Base-by-base conservation (phyloP, 257 asterid genomes). In the Capsicum baccatum region DNA sequence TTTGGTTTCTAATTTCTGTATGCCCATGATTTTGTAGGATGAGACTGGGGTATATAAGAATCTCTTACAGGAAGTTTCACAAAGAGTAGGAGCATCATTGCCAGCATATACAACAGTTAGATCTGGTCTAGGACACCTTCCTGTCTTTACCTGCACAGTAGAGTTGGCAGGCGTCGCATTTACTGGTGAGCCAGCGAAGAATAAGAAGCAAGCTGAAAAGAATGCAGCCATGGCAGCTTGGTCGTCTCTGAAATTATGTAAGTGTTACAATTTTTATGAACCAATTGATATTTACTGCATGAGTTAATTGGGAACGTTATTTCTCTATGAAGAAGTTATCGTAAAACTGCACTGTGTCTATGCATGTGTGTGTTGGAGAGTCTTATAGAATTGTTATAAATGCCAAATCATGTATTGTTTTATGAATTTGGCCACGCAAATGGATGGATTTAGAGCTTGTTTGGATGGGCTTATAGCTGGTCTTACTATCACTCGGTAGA, bases 151-250 rank as follows among this genome's bases (percentile, higher is more conserved):
- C 26, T 87, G 92, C 84, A 87, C 89, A 7, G 90, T 90, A 14
- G 90, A 88, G 86, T 85, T 90, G 88, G 92, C 92, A 26, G 91
- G 92, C 15, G 76, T 90, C 21, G 84, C 86, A 84, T 90, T 90
- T 83, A 88, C 89, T 66, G 92, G 92, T 4, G 92, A 90, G 60
- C 90, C 91, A 35, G 91, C 92, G 59, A 90, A 90, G 88, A 90
- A 90, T 71, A 90, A 90, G 85, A 90, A 90, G 86, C 92, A 90
- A 86, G 91, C 92, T 79, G 92, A 90, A 84, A 90, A 90, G 85
- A 90, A 90, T 88, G 91, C 92, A 50, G 92, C 92, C 42, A 88
- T 90, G 92, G 85, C 90, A 64, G 92, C 92, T 69, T 90, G 92
- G 92, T 87, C 89, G n/a, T 90, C 92, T 87, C 88, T 90, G 71